Evolutionary conservation across 805 yeast species (phyloP), one percentile per base, ranked within the genome.

Genomic region (Kazachstania africana): DNA sequence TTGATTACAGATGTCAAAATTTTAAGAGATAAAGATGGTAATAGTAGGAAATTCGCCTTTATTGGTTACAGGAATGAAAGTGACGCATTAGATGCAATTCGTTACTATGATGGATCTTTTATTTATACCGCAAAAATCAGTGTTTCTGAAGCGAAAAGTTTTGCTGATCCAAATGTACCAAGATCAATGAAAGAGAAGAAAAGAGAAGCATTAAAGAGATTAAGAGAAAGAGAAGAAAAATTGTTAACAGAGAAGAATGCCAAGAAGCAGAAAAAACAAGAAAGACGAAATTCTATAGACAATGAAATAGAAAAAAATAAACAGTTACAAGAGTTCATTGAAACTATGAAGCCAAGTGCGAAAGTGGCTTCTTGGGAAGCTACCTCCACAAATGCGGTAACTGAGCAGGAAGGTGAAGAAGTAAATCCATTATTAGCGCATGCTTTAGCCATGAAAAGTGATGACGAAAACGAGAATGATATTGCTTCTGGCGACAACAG

Each of bases 1-100:
- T 63, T 66, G 31, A 83, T 87, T 18, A 82, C 96, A 0, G 98
- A 91, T 67, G 87, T 83, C 24, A 84, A 81, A 55, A 64, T 91
- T 23, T 70, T 85, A 70, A 78, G 71, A 45, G 82, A 78, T 42
- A 66, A 78, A 43, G 73, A 72, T 42, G 98, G 98, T 16, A 79
- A 78, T 47, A 80, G 94, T 8, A 72, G 98, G 57, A 66, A 93
- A 44, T 91, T 91, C 64, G 97, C 95, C 5, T 91, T 91, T 47
- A 64, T 91, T 31, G 98, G 98, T 1, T 91, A 70, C 55, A 77
- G 74, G 45, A 64, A 74, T n/a, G 63, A 59, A 13, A 66, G 59
- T 9, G 94, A 81, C 46, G 97, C 98, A 1, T 71, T 66, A 30
- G 68, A 64, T 27, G 95, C 95, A 0, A 88, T 76, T 5, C 65